These are phyloP conservation scores for Zygotorulaspora danielsina DNA, from an alignment of 805 yeast species.

Conservation along the genomic window DNA sequence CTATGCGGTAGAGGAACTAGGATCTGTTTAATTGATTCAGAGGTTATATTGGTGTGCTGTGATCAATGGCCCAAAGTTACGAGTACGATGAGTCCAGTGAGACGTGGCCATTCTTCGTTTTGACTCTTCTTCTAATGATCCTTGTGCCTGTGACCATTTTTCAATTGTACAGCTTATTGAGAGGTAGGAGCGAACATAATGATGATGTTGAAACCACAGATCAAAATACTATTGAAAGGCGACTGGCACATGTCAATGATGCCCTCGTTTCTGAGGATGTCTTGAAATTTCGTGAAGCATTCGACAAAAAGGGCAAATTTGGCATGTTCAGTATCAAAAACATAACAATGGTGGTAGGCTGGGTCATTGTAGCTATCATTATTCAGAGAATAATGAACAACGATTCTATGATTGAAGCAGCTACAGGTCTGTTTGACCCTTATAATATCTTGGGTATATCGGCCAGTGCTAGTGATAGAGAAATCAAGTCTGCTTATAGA, in stretches of 20 bases:
- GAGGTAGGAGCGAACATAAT: slow-evolving; percentile 14
- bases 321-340: slow-evolving; percentile 21
- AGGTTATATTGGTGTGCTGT: neutral
- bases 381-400: slow-evolving; percentile 38
- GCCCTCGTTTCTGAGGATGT: slow-evolving; percentile 21
- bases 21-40: neutral
- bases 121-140: slow-evolving; percentile 65
- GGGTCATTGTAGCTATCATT: slow-evolving; percentile 51
- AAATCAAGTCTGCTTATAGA: slow-evolving; percentile 77
- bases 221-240: slow-evolving; percentile 9
- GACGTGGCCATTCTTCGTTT: slow-evolving; percentile 87
- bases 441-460: slow-evolving; percentile 78
- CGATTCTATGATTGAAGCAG: slow-evolving; percentile 45
- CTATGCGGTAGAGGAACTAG: neutral
- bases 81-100: slow-evolving; percentile 82
- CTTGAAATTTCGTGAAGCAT: slow-evolving; percentile 22
- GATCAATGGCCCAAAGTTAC: slow-evolving; percentile 33
- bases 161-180: slow-evolving; percentile 28
- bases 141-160: slow-evolving; percentile 59
- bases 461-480: slow-evolving; percentile 64
- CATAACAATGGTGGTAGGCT: slow-evolving; percentile 46
- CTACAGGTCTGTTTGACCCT: slow-evolving; percentile 66
- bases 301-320: slow-evolving; percentile 20
- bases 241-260: slow-evolving; percentile 20
- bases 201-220: slow-evolving; percentile 5